phyloP scores from a whole-genome alignment of 2,329 filamentous ascomycete species.

The Diaporthe aspalathi region DNA sequence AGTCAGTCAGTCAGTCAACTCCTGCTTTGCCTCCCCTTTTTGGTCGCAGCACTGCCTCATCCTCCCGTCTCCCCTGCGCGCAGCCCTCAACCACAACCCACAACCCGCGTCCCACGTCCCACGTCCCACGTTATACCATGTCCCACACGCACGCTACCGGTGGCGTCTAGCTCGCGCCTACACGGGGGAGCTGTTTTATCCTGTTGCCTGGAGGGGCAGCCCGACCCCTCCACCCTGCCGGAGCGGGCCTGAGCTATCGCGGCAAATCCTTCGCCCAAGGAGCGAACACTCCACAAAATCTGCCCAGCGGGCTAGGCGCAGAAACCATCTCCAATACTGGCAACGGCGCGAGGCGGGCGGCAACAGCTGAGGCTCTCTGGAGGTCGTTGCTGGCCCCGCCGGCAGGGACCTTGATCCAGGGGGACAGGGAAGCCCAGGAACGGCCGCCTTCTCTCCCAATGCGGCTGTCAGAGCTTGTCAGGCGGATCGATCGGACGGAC shows the following conservation, averaged over 20 bases:
- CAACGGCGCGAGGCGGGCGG: neutral
- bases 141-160: neutral
- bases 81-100: neutral
- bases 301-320: neutral
- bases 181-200: neutral
- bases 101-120: no score
- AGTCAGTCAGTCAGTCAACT: neutral
- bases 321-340: neutral
- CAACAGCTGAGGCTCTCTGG: neutral
- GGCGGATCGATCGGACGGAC: neutral
- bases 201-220: slow-evolving; percentile 15
- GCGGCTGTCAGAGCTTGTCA: neutral
- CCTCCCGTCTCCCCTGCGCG: slow-evolving; percentile 30
- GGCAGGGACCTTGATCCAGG: slow-evolving; percentile 2
- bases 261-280: slow-evolving; percentile 17
- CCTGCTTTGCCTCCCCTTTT: no score
- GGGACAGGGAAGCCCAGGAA: neutral
- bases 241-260: neutral
- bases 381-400: neutral
- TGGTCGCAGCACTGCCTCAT: slow-evolving; percentile 26
- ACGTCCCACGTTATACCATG: neutral
- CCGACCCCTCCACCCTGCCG: neutral
- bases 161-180: slow-evolving; percentile 30
- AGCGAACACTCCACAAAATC: slow-evolving; percentile 2
- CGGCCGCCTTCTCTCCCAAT: neutral